Evolutionary conservation across 1,284 basidiomycete genomes (phyloP), one percentile per base, ranked within the genome.

Genomic region (Ganoderma boninense): DNA sequence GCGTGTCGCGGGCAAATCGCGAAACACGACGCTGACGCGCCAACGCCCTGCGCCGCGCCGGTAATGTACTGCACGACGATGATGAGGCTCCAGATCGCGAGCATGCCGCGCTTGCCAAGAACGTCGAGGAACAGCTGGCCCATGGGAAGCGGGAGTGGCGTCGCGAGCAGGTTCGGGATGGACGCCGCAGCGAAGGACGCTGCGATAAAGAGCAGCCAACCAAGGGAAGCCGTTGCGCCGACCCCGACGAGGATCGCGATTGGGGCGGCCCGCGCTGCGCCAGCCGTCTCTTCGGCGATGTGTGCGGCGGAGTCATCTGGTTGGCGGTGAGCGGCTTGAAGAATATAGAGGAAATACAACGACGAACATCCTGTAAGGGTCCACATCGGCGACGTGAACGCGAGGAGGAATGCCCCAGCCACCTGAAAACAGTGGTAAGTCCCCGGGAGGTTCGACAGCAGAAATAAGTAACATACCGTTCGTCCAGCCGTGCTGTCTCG

Each of bases 321-420:
- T 23, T 20, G 38, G 54, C 65, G 29, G 57, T 67, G 29, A 65
- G 49, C 11, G 38, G 38, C 38, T 56, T 10, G 42, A 62, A 18
- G 44, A 54, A 52, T n/a, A 32, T 42, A 1, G 13, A 32, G 13
- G 5, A 60, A 26, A 40, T 14, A 44, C 13, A 57, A 13, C n/a
- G 8, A 77, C 89, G 75, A 70, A 92, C 92, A 94, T 68, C 91
- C 91, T 0, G 92, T 93, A 60, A 94, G 80, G 0, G 91, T 93
- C 93, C 92, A 94, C 89, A 94, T 94, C 0, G 92, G 90, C 0
- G 90, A 85, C 0, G 91, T 92, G 76, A 94, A 93, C 0, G 92
- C 85, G 35, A 94, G 80, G 71, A 94, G 80, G 79, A 94, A 94
- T 0, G 92, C n/a, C 90, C 90, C 90, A 92, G 20, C 87, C 90